Base-by-base conservation (phyloP, 2,329 filamentous ascomycete genomes). In the Nemania sp. region DNA sequence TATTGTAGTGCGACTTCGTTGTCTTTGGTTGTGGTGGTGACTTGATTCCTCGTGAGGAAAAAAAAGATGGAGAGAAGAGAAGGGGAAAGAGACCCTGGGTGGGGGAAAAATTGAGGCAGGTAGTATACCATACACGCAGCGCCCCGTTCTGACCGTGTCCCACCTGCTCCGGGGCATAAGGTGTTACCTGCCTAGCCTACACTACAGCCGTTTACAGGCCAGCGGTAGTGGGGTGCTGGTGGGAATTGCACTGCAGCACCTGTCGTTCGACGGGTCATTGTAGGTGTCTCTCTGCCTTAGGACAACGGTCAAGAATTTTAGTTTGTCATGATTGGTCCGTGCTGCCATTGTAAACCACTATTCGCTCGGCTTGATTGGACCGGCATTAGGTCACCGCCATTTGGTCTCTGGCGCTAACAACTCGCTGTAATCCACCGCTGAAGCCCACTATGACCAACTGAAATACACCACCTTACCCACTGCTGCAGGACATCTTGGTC, bases 1-100 rank as follows among this genome's bases (percentile, higher is more conserved):
- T 64, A 65, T 57, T 73, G 76, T 75, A 77, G 74, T 72, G 77
- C 80, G 83, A 85, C 82, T 86, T 86, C 80, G 82, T 85, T 84
- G 83, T 86, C 82, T 84, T 68, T 68, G 64, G 64, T 61, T 59
- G 65, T 72, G 63, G 66, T 64, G 62, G 65, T 62, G 61, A 66
- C 59, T 65, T 71, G 66, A 66, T 65, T 66, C 59, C 61, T 69
- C 64, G 68, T 64, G 62, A 67, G 65, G 63, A 67, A 65, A 65
- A 65, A 59, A 43, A 64, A 62, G 66, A 64, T 61, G 66, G 64
- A 67, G 60, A n/a, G 62, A 63, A 58, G 60, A 65, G 61, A 66
- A 63, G 65, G 54, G 54, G 49, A 45, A 36, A 55, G 54, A 45
- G 11, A 45, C 31, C 22, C 33, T 41, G 39, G 31, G 19, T 37